Base-by-base conservation (phyloP, 2,329 filamentous ascomycete species). In the Botrytis porri region DNA sequence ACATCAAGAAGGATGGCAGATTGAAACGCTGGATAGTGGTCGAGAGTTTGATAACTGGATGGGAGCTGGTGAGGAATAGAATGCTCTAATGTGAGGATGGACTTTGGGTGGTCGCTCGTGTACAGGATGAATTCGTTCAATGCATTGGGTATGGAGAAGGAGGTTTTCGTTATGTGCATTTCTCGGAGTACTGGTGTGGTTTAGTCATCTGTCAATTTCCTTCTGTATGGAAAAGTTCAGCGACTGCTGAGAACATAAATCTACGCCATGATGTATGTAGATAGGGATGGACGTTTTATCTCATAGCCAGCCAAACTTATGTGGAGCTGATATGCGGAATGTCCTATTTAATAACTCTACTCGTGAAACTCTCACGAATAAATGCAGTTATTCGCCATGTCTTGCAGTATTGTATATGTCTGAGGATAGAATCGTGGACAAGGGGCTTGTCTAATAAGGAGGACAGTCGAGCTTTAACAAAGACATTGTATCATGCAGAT, bases 1-100 rank as follows among this genome's bases (percentile, higher is more conserved):
- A 39, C 73, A 76, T 41, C 78, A 80, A 70, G 80, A 80, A 16
- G 77, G 78, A 48, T 81, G 80, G 80, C 79, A 81, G 29, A 75
- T 80, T 57, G 79, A 78, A 54, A 74, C 77, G 18, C 73, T 81
- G 54, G 78, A 80, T 67, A 75, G 73, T 29, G 78, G 77, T 39
- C 77, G 74, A 22, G 79, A 81, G 61, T 81, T 81, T 69, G 79
- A 81, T 29, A 80, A 80, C 57, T 81, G 80, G 80, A 78, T 80
- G 76, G 76, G 77, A 37, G 73, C 71, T 20, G 77, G 77, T 25
- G 72, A 70, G 69, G 64, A 60, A 69, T 72, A 51, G 66, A 37
- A 20, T 20, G 20, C n/a, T 35, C 37, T 32, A 25, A 59, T 20
- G 25, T n/a, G 29, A 37, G 41, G 54, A 66, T 54, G 54, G 62